Evolutionary conservation across 805 yeast species (phyloP), one percentile per base, ranked within the genome.

Genomic region (Nakazawaea ambrosiae): DNA sequence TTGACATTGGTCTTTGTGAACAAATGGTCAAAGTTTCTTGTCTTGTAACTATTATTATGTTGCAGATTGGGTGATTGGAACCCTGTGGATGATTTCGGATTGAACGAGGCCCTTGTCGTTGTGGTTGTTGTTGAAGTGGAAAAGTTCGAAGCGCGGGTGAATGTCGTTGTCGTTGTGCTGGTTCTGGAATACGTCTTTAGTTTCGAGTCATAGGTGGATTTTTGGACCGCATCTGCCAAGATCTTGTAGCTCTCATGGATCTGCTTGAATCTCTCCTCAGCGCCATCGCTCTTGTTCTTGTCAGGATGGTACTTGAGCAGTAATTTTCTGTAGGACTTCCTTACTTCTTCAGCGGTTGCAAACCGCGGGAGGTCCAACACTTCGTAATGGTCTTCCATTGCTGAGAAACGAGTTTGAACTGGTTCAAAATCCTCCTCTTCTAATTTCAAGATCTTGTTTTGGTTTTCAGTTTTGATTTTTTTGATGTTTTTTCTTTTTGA

Each of bases 251-350:
- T 36, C 24, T 41, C 31, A 22, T 18, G 28, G 23, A 36, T 27
- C 23, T 31, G 16, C 15, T 39, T 30, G n/a, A 33, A 41, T 28
- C 19, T 23, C 16, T 31, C 39, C 23, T 25, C 37, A 7, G 40
- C 45, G 17, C 55, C 66, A 34, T 50, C 50, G 32, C 59, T 63
- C 10, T 73, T 76, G 53, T 84, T 81, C 62, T 86, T 85, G 54
- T 85, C 95, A 0, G 95, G 95, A 55, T 85, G 95, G 50, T 73
- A 73, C 45, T 63, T 66, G 42, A 84, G 67, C 3, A 94, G 94
- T 47, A 77, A 69, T 49, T 74, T 77, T 49, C 88, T 68, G 60
- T 82, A 86, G 1, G 95, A 88, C 55, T 82, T 84, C 55, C 83
- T 83, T 51, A 86, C 75, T 43, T 78, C 81, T 2, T 58, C 52